Percentiles rank a stretch among this genome's conserved stretches.
Conservation (phyloP, 2,329 filamentous ascomycete species). For the Botrytis paeoniae region DNA sequence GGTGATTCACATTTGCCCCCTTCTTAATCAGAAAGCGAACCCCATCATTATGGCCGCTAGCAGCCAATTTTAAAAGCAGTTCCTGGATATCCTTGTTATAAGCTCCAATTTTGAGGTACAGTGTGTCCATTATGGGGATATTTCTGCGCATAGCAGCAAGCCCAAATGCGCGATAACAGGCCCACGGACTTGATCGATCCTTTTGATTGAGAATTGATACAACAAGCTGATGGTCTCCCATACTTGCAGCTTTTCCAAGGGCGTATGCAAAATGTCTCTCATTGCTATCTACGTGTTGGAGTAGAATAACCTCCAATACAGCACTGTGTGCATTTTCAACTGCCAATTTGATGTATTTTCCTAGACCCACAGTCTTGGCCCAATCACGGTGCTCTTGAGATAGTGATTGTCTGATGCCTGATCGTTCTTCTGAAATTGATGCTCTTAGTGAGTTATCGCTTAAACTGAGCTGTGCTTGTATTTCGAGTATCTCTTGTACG, state of each 20-base stretch:
- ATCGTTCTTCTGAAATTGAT: neutral
- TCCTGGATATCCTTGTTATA: rapidly evolving
- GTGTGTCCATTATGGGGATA: neutral
- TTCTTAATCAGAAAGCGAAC: neutral
- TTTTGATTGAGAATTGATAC: neutral
- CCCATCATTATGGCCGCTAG: no score
- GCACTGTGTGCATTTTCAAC: neutral
- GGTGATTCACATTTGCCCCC: neutral
- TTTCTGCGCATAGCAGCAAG: neutral
- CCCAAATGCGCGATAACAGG: neutral
- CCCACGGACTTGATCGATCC: neutral
- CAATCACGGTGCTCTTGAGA: slow-evolving; percentile 4
- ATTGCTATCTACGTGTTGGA: no score
- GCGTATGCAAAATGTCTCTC: neutral
- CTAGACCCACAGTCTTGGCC: neutral
- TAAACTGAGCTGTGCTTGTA: slow-evolving; percentile 16
- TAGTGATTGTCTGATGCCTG: slow-evolving; percentile 13
- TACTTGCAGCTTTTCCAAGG: neutral
- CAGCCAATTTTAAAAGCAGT: no score
- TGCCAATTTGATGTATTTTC: neutral
- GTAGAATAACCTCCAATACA: neutral
- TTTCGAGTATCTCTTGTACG: slow-evolving; percentile 20
- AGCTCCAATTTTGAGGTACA: neutral
- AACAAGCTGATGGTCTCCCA: neutral
- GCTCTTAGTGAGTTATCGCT: neutral